These are phyloP conservation scores for Sporothrix curviconia DNA, from an alignment of 2,329 filamentous ascomycete genomes.

Conservation along the genomic window DNA sequence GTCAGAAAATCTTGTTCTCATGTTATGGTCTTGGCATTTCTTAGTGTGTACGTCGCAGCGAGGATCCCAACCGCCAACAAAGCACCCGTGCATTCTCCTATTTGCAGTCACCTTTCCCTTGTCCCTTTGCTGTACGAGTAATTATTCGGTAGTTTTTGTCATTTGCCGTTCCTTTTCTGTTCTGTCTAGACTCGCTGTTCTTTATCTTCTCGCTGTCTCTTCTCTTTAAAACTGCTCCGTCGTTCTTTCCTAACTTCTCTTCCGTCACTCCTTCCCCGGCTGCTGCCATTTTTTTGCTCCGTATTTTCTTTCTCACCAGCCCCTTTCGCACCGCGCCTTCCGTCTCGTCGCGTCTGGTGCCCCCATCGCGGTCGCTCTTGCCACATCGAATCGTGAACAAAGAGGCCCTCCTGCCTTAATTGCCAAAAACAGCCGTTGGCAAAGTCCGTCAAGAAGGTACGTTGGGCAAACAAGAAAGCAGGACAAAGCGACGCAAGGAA, in stretches of 20 bases:
- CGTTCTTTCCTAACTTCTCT: background rate
- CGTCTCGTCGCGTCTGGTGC: background rate
- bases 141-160: too few relatives aligned
- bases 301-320: background rate
- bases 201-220: background rate
- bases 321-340: background rate
- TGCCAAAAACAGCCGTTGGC: too few relatives aligned
- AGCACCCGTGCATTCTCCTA: background rate
- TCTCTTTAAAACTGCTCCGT: background rate
- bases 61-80: background rate
- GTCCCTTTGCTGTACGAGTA: too few relatives aligned
- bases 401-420: too few relatives aligned
- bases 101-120: too few relatives aligned
- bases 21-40: conserved; percentile 12
- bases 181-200: background rate
- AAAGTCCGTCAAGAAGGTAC: background rate
- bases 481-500: conserved; percentile 8
- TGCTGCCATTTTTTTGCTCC: background rate
- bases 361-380: conserved; percentile 4
- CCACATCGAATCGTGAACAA: conserved; percentile 1
- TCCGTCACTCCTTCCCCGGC: background rate
- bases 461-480: background rate
- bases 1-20: background rate
- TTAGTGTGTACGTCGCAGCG: too few relatives aligned
- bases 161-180: background rate